These are phyloP conservation scores for Medakamo hakoo DNA, from an alignment of 139 green algal species.

Conservation along the genomic window DNA sequence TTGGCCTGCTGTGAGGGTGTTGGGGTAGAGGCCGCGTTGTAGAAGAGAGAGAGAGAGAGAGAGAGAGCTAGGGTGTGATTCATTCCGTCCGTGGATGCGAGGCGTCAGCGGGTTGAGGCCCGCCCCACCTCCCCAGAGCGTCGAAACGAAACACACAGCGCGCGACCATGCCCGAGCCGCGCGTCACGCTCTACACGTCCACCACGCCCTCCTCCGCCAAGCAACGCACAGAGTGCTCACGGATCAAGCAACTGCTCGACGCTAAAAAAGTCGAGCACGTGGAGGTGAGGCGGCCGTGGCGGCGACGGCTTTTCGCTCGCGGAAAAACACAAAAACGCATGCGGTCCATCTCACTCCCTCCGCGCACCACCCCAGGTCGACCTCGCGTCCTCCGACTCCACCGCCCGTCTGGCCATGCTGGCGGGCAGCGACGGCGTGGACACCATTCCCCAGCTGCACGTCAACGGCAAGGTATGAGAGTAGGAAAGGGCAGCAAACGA, in stretches of 20 bases:
- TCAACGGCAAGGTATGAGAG: constrained; percentile 19
- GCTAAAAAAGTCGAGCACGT: constrained; percentile 30
- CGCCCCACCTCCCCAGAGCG: too few relatives aligned
- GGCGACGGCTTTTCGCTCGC: neutral
- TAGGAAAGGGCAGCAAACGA: neutral
- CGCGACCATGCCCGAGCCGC: too few relatives aligned
- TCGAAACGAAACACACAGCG: too few relatives aligned
- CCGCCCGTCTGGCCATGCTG: constrained; percentile 23
- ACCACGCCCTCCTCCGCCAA: constrained; percentile 67
- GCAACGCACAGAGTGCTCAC: constrained; percentile 50
- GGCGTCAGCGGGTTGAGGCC: too few relatives aligned
- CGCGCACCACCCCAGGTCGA: constrained; percentile 26
- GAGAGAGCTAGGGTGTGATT: too few relatives aligned
- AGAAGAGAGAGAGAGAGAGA: too few relatives aligned
- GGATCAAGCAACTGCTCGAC: constrained; percentile 23
- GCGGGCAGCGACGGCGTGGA: constrained; percentile 11
- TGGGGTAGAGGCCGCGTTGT: too few relatives aligned
- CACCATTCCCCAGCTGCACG: constrained; percentile 39
- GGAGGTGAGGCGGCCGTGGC: constrained; percentile 11
- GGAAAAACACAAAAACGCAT: too few relatives aligned
- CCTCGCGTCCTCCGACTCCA: constrained; percentile 15
- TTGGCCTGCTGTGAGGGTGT: too few relatives aligned
- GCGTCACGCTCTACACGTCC: constrained; percentile 83
- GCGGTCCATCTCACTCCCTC: too few relatives aligned
- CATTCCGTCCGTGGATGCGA: too few relatives aligned